A percentile compares a stretch with the other conserved stretches of the same genome.
Evolutionary conservation across 2,329 filamentous ascomycete genomes (phyloP).

Genomic region (Magnaporthiopsis rhizophila): DNA sequence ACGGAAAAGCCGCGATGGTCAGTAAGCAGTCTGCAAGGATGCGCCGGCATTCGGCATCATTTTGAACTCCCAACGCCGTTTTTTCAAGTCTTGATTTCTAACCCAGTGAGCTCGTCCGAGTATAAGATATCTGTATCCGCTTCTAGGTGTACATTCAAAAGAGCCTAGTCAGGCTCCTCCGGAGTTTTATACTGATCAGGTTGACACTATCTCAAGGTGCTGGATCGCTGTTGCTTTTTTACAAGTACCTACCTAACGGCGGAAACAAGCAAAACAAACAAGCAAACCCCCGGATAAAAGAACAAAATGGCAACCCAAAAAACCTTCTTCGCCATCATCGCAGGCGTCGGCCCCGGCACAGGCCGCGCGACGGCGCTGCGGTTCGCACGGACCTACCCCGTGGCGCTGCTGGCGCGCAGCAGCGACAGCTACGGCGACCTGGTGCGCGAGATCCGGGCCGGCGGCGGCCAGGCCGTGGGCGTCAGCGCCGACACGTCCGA

Average conservation of each 20-base stretch:
- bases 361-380: constrained; percentile 36
- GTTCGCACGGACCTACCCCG: constrained; percentile 59
- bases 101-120: not conserved
- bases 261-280: not conserved
- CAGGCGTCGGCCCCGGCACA: constrained; percentile 66
- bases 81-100: not conserved
- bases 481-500: constrained; percentile 59
- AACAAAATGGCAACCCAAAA: constrained; percentile 17
- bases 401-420: constrained; percentile 66
- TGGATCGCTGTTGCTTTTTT: too few relatives aligned
- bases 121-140: not conserved
- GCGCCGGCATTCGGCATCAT: not conserved
- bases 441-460: constrained; percentile 58
- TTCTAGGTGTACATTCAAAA: too few relatives aligned
- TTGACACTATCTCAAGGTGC: too few relatives aligned
- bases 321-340: constrained; percentile 56
- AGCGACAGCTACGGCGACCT: constrained; percentile 58
- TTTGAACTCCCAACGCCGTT: not conserved
- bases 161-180: too few relatives aligned
- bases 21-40: not conserved
- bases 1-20: not conserved
- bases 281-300: not conserved
- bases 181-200: too few relatives aligned
- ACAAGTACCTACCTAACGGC: too few relatives aligned
- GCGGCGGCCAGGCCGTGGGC: constrained; percentile 63